Evolutionary conservation across 768 basidiomycete genomes (phyloP).

Genomic region (Tubosaeta brunneosetosa): DNA sequence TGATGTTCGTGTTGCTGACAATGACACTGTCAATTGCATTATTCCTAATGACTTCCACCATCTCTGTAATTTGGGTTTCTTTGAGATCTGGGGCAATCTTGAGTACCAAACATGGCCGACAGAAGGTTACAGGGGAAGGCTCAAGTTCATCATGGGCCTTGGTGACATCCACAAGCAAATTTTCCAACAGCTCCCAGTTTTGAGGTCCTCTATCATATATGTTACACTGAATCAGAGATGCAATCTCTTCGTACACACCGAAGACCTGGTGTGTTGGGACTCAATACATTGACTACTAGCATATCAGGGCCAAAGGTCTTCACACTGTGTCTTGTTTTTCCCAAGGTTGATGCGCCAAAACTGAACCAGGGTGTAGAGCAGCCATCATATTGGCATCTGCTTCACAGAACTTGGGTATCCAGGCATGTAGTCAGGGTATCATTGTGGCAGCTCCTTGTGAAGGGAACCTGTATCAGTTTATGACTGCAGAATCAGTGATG

Average conservation of each 20-base stretch:
- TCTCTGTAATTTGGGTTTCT: conserved; percentile 72
- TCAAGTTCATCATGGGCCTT: conserved; percentile 67
- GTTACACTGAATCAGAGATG: background rate
- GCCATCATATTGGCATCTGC: conserved; percentile 31
- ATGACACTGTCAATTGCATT: conserved; percentile 89
- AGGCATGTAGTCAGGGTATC: conserved; percentile 69
- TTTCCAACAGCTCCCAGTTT: conserved; percentile 66
- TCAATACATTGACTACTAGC: conserved; percentile 57
- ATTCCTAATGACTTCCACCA: conserved; percentile 72
- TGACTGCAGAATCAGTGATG: conserved; percentile 70
- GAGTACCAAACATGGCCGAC: conserved; percentile 76
- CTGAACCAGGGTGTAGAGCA: conserved; percentile 50
- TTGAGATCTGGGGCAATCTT: conserved; percentile 93
- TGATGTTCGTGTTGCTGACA: conserved; percentile 92
- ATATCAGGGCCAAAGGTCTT: conserved; percentile 85
- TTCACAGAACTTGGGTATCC: conserved; percentile 52
- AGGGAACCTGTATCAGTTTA: conserved; percentile 98
- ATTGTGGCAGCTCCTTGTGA: conserved; percentile 85
- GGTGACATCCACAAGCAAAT: conserved; percentile 67
- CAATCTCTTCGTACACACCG: conserved; percentile 43
- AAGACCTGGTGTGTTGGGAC: conserved; percentile 94
- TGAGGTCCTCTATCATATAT: conserved; percentile 62
- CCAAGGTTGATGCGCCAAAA: conserved; percentile 94
- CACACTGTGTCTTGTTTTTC: conserved; percentile 90
- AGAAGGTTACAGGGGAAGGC: conserved; percentile 39